A percentile compares a stretch with the other conserved stretches of the same genome.
Evolutionary conservation across 2,329 filamentous ascomycete species (phyloP).

Genomic region (Boeremia lycopersici): DNA sequence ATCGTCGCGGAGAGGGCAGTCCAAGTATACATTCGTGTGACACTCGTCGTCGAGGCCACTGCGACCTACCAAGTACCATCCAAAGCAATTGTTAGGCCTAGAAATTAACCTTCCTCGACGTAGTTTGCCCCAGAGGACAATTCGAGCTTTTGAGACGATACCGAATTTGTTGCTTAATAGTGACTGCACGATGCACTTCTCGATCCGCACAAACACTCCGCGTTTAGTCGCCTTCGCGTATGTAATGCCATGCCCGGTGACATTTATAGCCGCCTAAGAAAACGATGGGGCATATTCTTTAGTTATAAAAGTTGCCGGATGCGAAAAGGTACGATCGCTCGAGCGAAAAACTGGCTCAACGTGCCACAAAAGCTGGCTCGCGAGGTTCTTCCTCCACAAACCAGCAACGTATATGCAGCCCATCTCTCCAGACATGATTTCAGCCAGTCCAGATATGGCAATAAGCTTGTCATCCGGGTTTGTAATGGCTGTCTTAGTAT

Average conservation of each 20-base stretch:
- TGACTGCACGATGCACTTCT: neutral
- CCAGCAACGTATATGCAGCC: neutral
- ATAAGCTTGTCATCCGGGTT: neutral
- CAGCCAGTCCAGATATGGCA: neutral
- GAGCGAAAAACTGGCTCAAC: neutral
- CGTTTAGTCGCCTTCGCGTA: slow-evolving; percentile 1
- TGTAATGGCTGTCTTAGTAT: neutral
- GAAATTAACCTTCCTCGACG: neutral
- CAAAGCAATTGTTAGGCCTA: neutral
- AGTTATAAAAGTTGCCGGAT: neutral
- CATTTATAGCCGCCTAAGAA: slow-evolving; percentile 27
- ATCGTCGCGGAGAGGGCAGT: slow-evolving; percentile 14
- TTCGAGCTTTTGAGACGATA: neutral
- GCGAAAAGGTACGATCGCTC: neutral
- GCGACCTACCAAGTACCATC: slow-evolving; percentile 1
- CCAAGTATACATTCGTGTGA: slow-evolving; percentile 16
- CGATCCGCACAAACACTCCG: neutral
- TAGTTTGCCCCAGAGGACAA: neutral
- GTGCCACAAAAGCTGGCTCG: neutral
- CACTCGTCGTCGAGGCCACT: slow-evolving; percentile 2
- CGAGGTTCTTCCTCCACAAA: neutral
- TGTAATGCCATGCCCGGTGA: slow-evolving; percentile 18
- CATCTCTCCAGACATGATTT: neutral
- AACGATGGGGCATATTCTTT: slow-evolving; percentile 22
- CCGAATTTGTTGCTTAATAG: neutral